phyloP scores from a whole-genome alignment of 176 grass and related monocot genomes.

The Avena insularis region DNA sequence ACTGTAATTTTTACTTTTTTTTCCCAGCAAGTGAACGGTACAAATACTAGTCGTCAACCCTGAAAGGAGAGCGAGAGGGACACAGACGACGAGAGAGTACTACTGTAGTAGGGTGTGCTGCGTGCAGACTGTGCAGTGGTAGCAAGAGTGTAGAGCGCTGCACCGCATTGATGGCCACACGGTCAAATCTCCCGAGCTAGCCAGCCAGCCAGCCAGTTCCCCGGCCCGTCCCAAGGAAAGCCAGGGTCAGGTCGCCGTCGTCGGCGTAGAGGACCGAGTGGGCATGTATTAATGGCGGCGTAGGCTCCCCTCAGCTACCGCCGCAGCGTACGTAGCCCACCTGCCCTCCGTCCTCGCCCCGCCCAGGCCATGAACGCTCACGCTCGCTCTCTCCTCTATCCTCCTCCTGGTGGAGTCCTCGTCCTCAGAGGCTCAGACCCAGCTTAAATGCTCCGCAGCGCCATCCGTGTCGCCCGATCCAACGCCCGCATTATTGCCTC shows the following conservation, averaged over 20 bases:
- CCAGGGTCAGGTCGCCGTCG: background rate
- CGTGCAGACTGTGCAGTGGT: background rate
- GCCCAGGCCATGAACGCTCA: background rate
- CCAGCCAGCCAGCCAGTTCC: constrained; percentile 1
- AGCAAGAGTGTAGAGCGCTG: background rate
- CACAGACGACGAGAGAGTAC: background rate
- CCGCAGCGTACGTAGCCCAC: constrained; percentile 7
- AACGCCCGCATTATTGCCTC: constrained; percentile 43
- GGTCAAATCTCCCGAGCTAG: constrained; percentile 45
- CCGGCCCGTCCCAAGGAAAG: background rate
- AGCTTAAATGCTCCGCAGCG: constrained; percentile 41
- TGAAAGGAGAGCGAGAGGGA: background rate
- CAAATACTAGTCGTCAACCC: too few relatives aligned
- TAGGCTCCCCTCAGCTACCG: constrained; percentile 38
- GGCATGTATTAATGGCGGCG: constrained; percentile 61
- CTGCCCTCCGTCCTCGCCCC: constrained; percentile 9
- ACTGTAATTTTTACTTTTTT: too few relatives aligned
- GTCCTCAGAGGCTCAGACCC: background rate
- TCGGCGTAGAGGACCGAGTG: background rate
- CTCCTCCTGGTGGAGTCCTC: background rate
- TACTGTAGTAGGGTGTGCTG: background rate
- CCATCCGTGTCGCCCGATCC: constrained; percentile 47
- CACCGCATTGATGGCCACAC: constrained; percentile 45
- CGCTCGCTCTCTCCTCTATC: background rate
- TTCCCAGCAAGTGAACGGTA: too few relatives aligned